Evolutionary conservation across 306 rosid genomes (phyloP).

Genomic region (Betula pendula): DNA sequence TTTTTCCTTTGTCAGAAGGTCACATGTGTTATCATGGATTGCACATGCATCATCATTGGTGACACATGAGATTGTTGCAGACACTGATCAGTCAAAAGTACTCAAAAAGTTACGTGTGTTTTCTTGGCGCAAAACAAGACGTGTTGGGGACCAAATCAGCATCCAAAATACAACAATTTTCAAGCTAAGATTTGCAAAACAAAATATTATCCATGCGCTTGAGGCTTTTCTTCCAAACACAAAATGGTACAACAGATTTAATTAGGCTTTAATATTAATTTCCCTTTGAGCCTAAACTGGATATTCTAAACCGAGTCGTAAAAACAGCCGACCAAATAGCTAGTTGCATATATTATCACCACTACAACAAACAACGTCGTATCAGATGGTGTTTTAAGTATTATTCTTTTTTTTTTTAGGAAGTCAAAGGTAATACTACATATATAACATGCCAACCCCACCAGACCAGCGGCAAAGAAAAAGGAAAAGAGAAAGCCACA

Average conservation of each 20-base stretch:
- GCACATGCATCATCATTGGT: slow-evolving; percentile 32
- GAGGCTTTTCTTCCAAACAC: neutral
- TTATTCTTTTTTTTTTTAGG: neutral
- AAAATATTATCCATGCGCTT: neutral
- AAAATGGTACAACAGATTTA: neutral
- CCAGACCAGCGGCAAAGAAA: neutral
- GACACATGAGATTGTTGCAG: slow-evolving; percentile 31
- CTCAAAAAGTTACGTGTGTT: slow-evolving; percentile 14
- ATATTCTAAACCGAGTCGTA: too few species aligned
- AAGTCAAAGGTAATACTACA: neutral
- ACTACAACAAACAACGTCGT: too few species aligned
- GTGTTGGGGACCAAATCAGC: slow-evolving; percentile 14
- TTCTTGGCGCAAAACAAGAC: slow-evolving; percentile 10
- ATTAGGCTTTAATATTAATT: neutral
- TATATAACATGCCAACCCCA: neutral
- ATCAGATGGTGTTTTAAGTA: neutral
- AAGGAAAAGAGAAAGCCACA: neutral
- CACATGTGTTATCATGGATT: slow-evolving; percentile 20
- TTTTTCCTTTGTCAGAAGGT: neutral
- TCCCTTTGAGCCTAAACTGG: too few species aligned
- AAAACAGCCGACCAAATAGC: neutral
- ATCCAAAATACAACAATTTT: neutral
- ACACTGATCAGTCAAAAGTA: slow-evolving; percentile 14
- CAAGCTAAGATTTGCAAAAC: too few species aligned
- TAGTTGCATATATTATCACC: too few species aligned